phyloP scores from a whole-genome alignment of 495 filamentous ascomycete genomes.

The Wilcoxina mikolae region DNA sequence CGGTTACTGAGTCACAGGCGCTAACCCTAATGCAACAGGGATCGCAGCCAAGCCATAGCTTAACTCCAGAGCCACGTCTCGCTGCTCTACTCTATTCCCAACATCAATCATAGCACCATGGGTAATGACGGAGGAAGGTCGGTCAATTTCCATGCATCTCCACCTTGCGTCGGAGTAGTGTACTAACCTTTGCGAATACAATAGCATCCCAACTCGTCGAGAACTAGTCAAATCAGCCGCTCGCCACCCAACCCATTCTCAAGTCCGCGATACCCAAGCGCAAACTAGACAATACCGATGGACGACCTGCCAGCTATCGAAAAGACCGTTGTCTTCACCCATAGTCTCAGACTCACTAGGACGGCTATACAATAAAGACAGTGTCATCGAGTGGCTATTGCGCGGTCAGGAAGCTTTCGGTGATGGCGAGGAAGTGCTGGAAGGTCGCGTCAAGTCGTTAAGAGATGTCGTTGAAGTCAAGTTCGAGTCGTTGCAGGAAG shows the following conservation, averaged over 20 bases:
- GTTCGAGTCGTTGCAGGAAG: constrained; percentile 44
- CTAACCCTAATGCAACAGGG: no score
- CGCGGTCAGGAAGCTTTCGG: constrained; percentile 41
- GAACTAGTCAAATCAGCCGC: constrained; percentile 88
- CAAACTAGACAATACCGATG: constrained; percentile 75
- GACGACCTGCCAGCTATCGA: constrained; percentile 73
- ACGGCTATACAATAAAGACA: constrained; percentile 88
- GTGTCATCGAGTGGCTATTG: constrained; percentile 67
- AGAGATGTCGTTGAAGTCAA: constrained; percentile 82
- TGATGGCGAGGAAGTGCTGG: constrained; percentile 52
- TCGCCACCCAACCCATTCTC: constrained; percentile 62
- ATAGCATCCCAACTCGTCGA: constrained; percentile 77
- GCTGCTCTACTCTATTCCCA: not conserved
- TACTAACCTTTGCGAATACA: not conserved
- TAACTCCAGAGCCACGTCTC: not conserved
- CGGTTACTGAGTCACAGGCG: no score
- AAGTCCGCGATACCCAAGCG: constrained; percentile 74
- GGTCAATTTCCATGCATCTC: not conserved
- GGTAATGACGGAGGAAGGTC: constrained; percentile 10
- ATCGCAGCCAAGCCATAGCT: not conserved
- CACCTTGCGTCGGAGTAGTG: not conserved
- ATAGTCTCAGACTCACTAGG: constrained; percentile 76
- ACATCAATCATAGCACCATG: not conserved
- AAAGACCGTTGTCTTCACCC: constrained; percentile 52
- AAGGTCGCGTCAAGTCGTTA: constrained; percentile 60